Conservation (phyloP, 2,329 filamentous ascomycete genomes). For the Penicillium sumatraense region DNA sequence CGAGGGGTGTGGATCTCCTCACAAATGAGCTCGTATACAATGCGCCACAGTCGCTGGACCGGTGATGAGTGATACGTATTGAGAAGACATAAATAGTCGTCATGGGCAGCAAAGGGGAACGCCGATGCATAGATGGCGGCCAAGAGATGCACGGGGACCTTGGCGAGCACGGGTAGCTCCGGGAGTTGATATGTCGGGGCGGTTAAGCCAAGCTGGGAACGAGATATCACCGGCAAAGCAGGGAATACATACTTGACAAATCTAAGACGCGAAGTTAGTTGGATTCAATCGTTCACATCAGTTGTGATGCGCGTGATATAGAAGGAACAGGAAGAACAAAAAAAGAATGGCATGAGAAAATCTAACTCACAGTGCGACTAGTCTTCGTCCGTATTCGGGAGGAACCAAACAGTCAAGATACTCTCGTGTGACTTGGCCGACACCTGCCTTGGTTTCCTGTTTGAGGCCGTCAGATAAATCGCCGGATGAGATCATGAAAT, state of each 20-base stretch:
- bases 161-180: constrained; percentile 23
- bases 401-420: constrained; percentile 27
- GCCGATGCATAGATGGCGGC: constrained; percentile 40
- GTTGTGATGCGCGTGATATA: too few relatives aligned
- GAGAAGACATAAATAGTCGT: constrained; percentile 35
- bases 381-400: constrained; percentile 27
- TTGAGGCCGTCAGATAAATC: constrained; percentile 24
- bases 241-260: constrained; percentile 38
- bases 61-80: constrained; percentile 33
- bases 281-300: too few relatives aligned
- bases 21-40: constrained; percentile 36
- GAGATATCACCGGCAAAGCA: constrained; percentile 36
- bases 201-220: constrained; percentile 32
- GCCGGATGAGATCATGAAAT: constrained; percentile 33
- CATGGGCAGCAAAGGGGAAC: constrained; percentile 37
- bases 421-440: constrained; percentile 19
- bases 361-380: constrained; percentile 26
- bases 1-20: constrained; percentile 39
- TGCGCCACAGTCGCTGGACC: constrained; percentile 33
- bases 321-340: not conserved
- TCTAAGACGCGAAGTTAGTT: constrained; percentile 11
- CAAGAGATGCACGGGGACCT: constrained; percentile 33
- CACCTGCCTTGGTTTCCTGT: constrained; percentile 22
- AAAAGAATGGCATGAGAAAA: not conserved
- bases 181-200: constrained; percentile 22